A percentile compares a stretch with the other conserved stretches of the same genome.
Conservation (phyloP, 73 alveolate genomes). For the Uronychia binucleata region DNA sequence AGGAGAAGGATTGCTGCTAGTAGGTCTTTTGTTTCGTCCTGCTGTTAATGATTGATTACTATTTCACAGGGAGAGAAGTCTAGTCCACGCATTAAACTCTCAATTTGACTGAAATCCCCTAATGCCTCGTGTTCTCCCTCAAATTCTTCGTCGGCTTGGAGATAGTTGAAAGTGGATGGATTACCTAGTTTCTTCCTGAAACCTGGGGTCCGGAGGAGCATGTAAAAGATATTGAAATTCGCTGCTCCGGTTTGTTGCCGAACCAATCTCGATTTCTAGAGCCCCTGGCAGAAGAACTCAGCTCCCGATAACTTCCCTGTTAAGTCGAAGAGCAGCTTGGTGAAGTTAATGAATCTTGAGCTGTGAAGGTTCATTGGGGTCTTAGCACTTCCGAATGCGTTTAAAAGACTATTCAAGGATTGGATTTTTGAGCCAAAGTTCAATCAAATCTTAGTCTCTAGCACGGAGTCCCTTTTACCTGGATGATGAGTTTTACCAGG, state of each 20-base stretch:
- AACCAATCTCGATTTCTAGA: constrained; percentile 90
- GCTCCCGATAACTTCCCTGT: constrained; percentile 89
- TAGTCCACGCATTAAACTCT: constrained; percentile 85
- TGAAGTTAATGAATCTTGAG: constrained; percentile 98
- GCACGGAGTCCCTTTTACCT: constrained; percentile 25
- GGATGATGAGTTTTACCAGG: constrained; percentile 37
- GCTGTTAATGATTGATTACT: too few species aligned
- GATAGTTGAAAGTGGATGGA: constrained; percentile 60
- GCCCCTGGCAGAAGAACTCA: constrained; percentile 75
- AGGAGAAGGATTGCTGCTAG: constrained; percentile 76
- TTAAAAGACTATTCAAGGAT: constrained; percentile 96
- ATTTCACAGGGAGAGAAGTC: constrained; percentile 83
- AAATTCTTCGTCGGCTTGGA: constrained; percentile 62
- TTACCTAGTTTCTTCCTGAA: constrained; percentile 55
- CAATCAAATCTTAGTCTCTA: constrained; percentile 28
- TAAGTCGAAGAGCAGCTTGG: constrained; percentile 87
- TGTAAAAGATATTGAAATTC: constrained; percentile 90
- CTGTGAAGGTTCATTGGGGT: constrained; percentile 88
- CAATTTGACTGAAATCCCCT: constrained; percentile 68
- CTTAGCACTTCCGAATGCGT: constrained; percentile 99
- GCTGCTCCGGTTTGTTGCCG: constrained; percentile 80
- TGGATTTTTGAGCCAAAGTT: constrained; percentile 91
- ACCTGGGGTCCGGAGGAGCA: constrained; percentile 64
- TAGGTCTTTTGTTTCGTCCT: constrained; percentile 60
- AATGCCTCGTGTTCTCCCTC: constrained; percentile 51